Conservation (phyloP, 139 green algal species). For the Chlorella sp. region DNA sequence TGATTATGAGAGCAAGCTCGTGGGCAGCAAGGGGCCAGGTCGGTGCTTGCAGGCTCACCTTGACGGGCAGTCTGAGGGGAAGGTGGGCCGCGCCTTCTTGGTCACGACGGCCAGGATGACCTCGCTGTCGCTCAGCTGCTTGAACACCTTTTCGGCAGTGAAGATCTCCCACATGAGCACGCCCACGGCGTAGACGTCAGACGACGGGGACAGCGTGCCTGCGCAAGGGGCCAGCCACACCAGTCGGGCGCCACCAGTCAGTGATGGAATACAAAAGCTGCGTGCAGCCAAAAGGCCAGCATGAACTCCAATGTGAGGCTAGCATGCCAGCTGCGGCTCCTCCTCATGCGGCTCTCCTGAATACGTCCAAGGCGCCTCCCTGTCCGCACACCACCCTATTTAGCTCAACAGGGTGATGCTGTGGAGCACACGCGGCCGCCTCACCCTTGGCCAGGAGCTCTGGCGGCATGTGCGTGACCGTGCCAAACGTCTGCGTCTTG, state of each 20-base stretch:
- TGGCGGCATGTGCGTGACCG: slow-evolving; percentile 43
- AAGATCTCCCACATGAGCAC: slow-evolving; percentile 59
- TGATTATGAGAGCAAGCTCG: background rate
- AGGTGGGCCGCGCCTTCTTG: slow-evolving; percentile 31
- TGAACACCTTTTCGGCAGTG: slow-evolving; percentile 39
- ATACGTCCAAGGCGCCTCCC: no score
- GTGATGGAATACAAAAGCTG: no score
- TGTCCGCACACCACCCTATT: background rate
- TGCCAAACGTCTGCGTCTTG: slow-evolving; percentile 54
- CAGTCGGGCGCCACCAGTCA: no score
- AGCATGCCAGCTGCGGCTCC: no score
- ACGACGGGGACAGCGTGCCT: slow-evolving; percentile 18
- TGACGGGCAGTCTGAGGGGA: slow-evolving; percentile 34
- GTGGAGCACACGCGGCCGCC: no score
- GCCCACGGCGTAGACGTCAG: slow-evolving; percentile 53
- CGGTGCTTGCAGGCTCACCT: slow-evolving; percentile 6
- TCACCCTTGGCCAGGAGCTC: slow-evolving; percentile 35
- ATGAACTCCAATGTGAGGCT: no score
- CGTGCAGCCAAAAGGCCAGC: no score
- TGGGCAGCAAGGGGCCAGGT: background rate
- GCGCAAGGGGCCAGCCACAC: no score
- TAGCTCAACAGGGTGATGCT: no score
- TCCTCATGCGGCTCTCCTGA: no score
- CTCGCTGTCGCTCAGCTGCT: slow-evolving; percentile 42
- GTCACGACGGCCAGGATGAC: slow-evolving; percentile 50